Evolutionary conservation across 495 filamentous ascomycete genomes (phyloP).

Genomic region (Penicillium antarcticum): DNA sequence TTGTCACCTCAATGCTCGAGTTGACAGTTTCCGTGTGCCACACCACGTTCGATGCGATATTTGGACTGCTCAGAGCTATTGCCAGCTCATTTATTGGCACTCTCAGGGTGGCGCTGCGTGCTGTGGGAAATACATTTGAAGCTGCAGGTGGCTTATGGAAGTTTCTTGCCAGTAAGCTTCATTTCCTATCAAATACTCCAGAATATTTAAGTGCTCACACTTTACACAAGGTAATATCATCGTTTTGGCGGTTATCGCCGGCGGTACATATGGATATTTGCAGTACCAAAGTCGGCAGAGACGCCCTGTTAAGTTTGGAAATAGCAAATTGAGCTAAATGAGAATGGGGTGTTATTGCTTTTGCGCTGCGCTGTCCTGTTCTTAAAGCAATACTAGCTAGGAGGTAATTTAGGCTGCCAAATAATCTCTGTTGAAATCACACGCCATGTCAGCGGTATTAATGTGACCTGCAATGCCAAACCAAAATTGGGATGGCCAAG

Average conservation of each 20-base stretch:
- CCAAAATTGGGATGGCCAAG: too few species aligned
- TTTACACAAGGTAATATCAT: slow-evolving; percentile 15
- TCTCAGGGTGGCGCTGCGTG: neutral
- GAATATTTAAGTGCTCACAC: neutral
- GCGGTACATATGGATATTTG: slow-evolving; percentile 10
- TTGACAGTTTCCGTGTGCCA: slow-evolving; percentile 14
- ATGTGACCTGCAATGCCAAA: too few species aligned
- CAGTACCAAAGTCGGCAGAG: slow-evolving; percentile 12
- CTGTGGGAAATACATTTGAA: slow-evolving; percentile 4
- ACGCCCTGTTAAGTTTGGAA: slow-evolving; percentile 3
- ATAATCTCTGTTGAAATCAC: too few species aligned
- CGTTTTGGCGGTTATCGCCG: slow-evolving; percentile 10
- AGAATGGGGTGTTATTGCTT: too few species aligned
- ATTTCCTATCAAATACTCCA: neutral
- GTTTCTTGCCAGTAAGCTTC: slow-evolving; percentile 12
- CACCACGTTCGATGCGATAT: neutral
- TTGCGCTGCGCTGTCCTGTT: too few species aligned
- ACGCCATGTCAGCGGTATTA: too few species aligned
- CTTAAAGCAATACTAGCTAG: too few species aligned
- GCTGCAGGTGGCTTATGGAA: slow-evolving; percentile 12
- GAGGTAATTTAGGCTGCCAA: too few species aligned
- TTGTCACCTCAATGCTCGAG: slow-evolving; percentile 14
- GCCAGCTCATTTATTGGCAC: slow-evolving; percentile 6
- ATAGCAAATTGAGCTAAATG: slow-evolving; percentile 14
- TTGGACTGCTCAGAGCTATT: neutral